Conservation (phyloP, 495 filamentous ascomycete species). For the Schizothecium vesticola region DNA sequence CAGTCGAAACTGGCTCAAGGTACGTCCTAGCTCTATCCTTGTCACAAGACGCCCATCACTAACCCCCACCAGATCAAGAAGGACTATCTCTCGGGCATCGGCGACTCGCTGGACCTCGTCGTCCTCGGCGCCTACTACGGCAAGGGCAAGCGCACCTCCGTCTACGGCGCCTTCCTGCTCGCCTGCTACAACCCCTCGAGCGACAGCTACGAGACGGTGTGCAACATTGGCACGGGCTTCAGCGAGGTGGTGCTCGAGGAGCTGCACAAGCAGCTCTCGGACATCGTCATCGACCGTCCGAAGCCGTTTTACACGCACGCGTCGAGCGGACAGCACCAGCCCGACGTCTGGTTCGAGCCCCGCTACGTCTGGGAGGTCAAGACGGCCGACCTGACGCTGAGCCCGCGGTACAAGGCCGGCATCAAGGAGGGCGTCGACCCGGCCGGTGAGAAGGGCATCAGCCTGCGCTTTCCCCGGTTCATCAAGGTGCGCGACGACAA, state of each 20-base stretch:
- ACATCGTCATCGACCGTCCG: conserved; percentile 74
- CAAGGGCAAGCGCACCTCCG: conserved; percentile 87
- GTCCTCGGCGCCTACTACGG: conserved; percentile 93
- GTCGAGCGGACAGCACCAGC: conserved; percentile 78
- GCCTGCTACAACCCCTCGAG: conserved; percentile 80
- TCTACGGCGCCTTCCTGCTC: conserved; percentile 91
- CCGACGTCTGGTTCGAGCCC: conserved; percentile 98
- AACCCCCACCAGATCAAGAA: conserved; percentile 70
- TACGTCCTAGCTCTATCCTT: conserved; percentile 27
- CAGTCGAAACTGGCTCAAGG: conserved; percentile 97
- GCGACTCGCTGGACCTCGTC: conserved; percentile 94
- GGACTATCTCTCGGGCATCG: conserved; percentile 87
- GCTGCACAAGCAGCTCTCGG: conserved; percentile 64
- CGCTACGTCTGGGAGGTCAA: conserved; percentile 95
- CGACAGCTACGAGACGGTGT: conserved; percentile 87
- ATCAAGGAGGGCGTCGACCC: conserved; percentile 60
- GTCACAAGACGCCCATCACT: neutral
- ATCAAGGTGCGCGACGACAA: conserved; percentile 90
- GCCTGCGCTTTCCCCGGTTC: conserved; percentile 84
- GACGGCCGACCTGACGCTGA: conserved; percentile 89
- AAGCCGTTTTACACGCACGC: conserved; percentile 94
- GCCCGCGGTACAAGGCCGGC: conserved; percentile 84
- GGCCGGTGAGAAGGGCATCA: conserved; percentile 73
- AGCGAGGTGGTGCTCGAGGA: conserved; percentile 81
- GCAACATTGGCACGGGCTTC: conserved; percentile 98